phyloP scores from a whole-genome alignment of 208 protist species.

The Kentomonas sorsogonicus region DNA sequence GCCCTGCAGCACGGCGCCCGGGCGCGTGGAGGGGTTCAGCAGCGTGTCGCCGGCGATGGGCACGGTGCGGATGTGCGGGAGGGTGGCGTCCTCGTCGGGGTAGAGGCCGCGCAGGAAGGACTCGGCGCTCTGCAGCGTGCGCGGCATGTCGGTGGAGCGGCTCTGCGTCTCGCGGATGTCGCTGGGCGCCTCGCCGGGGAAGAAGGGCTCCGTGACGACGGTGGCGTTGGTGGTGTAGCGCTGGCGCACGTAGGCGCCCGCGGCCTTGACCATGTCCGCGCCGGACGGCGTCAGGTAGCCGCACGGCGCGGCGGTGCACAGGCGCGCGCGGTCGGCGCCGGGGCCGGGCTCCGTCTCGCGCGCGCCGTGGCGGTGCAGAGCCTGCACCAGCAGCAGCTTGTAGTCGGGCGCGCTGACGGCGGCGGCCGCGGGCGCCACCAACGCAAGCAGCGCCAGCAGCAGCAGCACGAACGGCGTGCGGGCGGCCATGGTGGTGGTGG shows the following conservation, averaged over 20 bases:
- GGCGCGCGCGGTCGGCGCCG: too few relatives aligned
- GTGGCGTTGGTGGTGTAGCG: constrained; percentile 21
- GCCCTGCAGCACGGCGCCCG: constrained; percentile 19
- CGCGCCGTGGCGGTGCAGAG: constrained; percentile 42
- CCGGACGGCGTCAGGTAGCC: constrained; percentile 31
- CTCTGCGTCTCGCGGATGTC: constrained; percentile 33
- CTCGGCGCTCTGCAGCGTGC: constrained; percentile 55
- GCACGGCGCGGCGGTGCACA: constrained; percentile 22
- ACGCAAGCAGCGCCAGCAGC: too few relatives aligned
- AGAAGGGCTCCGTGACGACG: constrained; percentile 16
- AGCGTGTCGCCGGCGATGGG: constrained; percentile 19
- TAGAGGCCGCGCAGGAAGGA: constrained; percentile 42
- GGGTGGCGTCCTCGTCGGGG: constrained; percentile 24
- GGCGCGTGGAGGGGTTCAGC: constrained; percentile 25
- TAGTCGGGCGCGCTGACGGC: too few relatives aligned
- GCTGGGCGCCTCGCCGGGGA: constrained; percentile 27
- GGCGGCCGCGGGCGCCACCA: background rate
- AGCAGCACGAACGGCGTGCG: too few relatives aligned
- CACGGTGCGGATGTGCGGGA: constrained; percentile 47
- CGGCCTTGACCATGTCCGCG: constrained; percentile 28
- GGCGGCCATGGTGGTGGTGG: too few relatives aligned
- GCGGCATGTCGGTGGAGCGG: constrained; percentile 48
- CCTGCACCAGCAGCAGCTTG: constrained; percentile 21
- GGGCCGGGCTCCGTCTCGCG: too few relatives aligned
- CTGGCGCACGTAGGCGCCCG: constrained; percentile 28